phyloP scores from a whole-genome alignment of 2,329 filamentous ascomycete species.

The Scedosporium aurantiacum region DNA sequence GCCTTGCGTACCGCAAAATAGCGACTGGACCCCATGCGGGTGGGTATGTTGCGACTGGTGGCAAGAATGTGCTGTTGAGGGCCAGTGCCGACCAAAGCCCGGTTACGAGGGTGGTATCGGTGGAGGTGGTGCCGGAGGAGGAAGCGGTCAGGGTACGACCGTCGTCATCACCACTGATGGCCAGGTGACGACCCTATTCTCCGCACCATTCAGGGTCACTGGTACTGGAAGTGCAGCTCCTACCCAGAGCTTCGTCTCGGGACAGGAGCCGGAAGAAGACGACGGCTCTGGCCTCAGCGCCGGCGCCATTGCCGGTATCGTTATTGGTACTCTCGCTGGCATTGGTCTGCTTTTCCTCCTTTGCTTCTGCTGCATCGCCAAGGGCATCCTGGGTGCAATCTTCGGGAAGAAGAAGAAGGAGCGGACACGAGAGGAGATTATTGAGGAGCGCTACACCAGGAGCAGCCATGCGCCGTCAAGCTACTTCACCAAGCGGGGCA shows the following conservation, averaged over 20 bases:
- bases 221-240: constrained; percentile 38
- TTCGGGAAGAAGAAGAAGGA: constrained; percentile 43
- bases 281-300: constrained; percentile 43
- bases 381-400: constrained; percentile 50
- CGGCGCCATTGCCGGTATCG: constrained; percentile 71
- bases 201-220: constrained; percentile 39
- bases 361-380: constrained; percentile 63
- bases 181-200: constrained; percentile 43
- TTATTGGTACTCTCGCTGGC: constrained; percentile 61
- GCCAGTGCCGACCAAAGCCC: constrained; percentile 46
- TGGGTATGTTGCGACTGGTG: constrained; percentile 57
- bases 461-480: constrained; percentile 28
- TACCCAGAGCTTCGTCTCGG: constrained; percentile 35
- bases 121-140: constrained; percentile 16
- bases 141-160: constrained; percentile 24
- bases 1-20: constrained; percentile 41
- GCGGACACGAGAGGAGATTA: constrained; percentile 45
- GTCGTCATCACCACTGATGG: constrained; percentile 33
- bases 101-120: constrained; percentile 26
- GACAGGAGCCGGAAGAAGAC: constrained; percentile 22
- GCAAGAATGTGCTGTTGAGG: constrained; percentile 53
- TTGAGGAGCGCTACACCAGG: constrained; percentile 49
- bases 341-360: constrained; percentile 56
- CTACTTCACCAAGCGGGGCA: constrained; percentile 34
- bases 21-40: constrained; percentile 53